Conservation (phyloP, 179 eudicot species). For the Camellia oleifera region DNA sequence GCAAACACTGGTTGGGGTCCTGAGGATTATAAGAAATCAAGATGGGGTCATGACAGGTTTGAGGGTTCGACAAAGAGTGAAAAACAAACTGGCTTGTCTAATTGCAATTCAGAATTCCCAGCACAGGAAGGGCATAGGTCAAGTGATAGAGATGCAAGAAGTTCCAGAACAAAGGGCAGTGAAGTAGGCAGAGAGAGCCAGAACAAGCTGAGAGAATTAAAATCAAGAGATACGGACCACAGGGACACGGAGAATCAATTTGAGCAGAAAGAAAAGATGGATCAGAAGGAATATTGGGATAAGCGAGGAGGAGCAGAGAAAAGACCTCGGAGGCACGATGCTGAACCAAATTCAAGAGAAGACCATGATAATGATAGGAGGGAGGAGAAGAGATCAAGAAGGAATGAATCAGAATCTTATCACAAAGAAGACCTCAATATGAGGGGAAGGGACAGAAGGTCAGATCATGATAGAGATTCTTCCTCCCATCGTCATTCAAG, state of each 20-base stretch:
- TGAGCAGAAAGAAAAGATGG: constrained; percentile 23
- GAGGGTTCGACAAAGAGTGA: constrained; percentile 34
- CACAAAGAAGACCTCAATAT: constrained; percentile 25
- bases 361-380: constrained; percentile 48
- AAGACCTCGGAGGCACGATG: constrained; percentile 38
- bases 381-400: constrained; percentile 54
- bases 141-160: constrained; percentile 34
- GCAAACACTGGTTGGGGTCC: constrained; percentile 96
- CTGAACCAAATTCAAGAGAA: constrained; percentile 43
- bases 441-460: constrained; percentile 20
- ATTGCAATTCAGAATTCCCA: constrained; percentile 22
- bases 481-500: constrained; percentile 16
- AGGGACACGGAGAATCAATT: constrained; percentile 34
- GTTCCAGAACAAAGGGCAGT: constrained; percentile 33
- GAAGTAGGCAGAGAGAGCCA: constrained; percentile 20
- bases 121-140: constrained; percentile 24
- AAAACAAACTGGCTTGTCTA: constrained; percentile 29
- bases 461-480: constrained; percentile 18
- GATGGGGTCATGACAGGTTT: constrained; percentile 58
- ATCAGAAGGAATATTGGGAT: constrained; percentile 30
- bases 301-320: constrained; percentile 25
- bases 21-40: constrained; percentile 59
- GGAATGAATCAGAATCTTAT: constrained; percentile 35
- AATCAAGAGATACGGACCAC: constrained; percentile 28
- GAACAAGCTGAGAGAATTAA: constrained; percentile 26